Evolutionary conservation across 768 basidiomycete genomes (phyloP).

Genomic region (Mycena galericulata): DNA sequence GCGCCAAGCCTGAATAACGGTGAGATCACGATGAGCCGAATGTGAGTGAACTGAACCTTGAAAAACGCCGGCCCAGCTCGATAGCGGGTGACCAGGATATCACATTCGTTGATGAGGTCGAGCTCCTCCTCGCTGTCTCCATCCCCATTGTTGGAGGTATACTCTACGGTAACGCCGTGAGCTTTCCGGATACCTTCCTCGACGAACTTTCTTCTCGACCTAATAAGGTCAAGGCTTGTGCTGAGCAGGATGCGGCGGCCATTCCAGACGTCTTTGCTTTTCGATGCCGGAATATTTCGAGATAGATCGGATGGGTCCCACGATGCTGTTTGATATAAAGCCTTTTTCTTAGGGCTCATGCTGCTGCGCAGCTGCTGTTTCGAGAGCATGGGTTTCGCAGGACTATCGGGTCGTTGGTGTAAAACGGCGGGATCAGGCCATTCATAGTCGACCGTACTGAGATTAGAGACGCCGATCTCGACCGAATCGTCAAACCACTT

Average conservation of each 20-base stretch:
- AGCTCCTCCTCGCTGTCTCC: constrained; percentile 53
- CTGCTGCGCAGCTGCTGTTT: constrained; percentile 47
- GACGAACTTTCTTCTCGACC: constrained; percentile 63
- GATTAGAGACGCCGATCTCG: constrained; percentile 61
- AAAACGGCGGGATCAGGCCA: constrained; percentile 80
- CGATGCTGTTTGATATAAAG: constrained; percentile 49
- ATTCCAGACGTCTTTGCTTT: constrained; percentile 64
- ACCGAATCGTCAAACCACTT: constrained; percentile 93
- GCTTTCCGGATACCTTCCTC: constrained; percentile 67
- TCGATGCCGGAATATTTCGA: constrained; percentile 20
- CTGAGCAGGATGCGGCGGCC: constrained; percentile 72
- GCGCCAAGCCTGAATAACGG: constrained; percentile 67
- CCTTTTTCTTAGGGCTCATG: constrained; percentile 49
- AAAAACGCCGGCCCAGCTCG: constrained; percentile 78
- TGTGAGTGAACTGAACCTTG: constrained; percentile 55
- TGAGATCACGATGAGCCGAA: neutral
- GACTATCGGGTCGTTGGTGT: constrained; percentile 39
- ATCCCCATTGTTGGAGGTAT: constrained; percentile 36
- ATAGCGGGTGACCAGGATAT: constrained; percentile 78
- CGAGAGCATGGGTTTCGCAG: constrained; percentile 39
- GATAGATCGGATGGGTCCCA: constrained; percentile 15
- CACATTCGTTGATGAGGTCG: constrained; percentile 57
- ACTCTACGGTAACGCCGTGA: constrained; percentile 63
- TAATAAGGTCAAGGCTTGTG: constrained; percentile 64
- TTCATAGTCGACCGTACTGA: constrained; percentile 69